phyloP scores from a whole-genome alignment of 768 basidiomycete genomes.

The Erythrobasidium yunnanense region DNA sequence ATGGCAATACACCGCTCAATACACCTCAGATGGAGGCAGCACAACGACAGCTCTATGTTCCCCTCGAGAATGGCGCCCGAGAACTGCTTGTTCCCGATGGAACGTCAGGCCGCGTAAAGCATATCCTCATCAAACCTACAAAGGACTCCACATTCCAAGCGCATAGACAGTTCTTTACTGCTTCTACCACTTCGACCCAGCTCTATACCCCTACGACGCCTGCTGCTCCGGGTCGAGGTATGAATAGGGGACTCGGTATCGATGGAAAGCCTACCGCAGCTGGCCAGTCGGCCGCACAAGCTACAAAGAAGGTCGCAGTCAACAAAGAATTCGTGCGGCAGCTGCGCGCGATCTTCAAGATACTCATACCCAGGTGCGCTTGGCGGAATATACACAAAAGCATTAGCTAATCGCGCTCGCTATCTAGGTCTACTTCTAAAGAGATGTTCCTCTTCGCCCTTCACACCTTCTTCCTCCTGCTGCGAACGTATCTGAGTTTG shows the following conservation, averaged over 20 bases:
- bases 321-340: conserved; percentile 38
- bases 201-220: background rate
- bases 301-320: conserved; percentile 30
- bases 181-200: conserved; percentile 3
- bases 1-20: conserved; percentile 5
- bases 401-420: background rate
- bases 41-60: conserved; percentile 31
- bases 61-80: conserved; percentile 30
- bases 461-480: conserved; percentile 74
- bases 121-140: conserved; percentile 34
- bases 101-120: conserved; percentile 28
- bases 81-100: conserved; percentile 35
- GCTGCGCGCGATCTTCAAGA: conserved; percentile 33
- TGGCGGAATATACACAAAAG: background rate
- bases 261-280: background rate
- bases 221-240: background rate
- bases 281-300: conserved; percentile 11
- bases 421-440: conserved; percentile 40
- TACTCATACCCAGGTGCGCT: conserved; percentile 32
- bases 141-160: conserved; percentile 32
- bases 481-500: conserved; percentile 76
- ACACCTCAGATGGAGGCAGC: conserved; percentile 35
- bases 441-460: conserved; percentile 62
- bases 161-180: conserved; percentile 32
- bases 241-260: background rate